These are phyloP conservation scores for Plantago rigida DNA, from an alignment of 305 asterid genomes.

Conservation along the genomic window DNA sequence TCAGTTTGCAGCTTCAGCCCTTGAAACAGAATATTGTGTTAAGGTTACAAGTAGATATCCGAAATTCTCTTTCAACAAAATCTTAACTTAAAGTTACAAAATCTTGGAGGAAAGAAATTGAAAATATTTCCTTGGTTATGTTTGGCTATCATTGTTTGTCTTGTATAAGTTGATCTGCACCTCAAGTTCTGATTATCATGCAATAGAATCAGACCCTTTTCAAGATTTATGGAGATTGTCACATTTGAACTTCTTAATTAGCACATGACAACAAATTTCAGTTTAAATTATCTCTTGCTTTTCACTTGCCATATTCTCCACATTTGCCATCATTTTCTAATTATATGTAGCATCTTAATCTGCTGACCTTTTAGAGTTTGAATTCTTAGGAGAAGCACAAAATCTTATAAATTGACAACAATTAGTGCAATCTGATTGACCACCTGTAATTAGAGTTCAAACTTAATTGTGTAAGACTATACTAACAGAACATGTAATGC, in stretches of 20 bases:
- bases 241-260: constrained; percentile 15
- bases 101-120: not conserved
- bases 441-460: too few relatives aligned
- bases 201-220: constrained; percentile 21
- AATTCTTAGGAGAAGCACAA: not conserved
- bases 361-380: not conserved
- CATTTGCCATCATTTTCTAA: not conserved
- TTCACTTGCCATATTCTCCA: not conserved
- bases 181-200: constrained; percentile 26
- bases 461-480: too few relatives aligned
- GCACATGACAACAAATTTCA: not conserved
- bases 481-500: too few relatives aligned
- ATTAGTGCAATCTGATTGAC: not conserved
- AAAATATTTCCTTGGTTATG: not conserved
- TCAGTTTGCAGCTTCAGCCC: constrained; percentile 23
- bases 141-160: constrained; percentile 16
- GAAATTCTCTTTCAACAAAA: constrained; percentile 12
- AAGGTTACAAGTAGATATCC: constrained; percentile 9
- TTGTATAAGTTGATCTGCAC: constrained; percentile 21
- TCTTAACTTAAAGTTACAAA: constrained; percentile 9
- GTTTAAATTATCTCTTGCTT: not conserved
- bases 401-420: not conserved
- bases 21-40: constrained; percentile 27
- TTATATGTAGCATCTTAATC: not conserved
- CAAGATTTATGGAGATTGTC: constrained; percentile 5